Conservation (phyloP, 1,139 yeast genomes). For the Pichia sp. region DNA sequence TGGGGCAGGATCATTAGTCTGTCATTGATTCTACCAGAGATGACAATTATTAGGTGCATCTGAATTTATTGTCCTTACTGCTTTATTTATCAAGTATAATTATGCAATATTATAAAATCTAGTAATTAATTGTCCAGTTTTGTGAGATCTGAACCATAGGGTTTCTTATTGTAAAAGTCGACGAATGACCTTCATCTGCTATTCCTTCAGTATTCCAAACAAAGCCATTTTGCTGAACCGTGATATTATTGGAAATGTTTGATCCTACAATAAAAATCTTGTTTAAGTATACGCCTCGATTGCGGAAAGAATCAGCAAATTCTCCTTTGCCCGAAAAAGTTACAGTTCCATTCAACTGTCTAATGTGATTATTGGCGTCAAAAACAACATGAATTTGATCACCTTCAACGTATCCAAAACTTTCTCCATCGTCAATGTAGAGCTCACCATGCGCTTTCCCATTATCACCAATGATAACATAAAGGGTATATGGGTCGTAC, state of each 20-base stretch:
- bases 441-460: slow-evolving; percentile 45
- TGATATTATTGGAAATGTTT: neutral
- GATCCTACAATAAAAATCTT: slow-evolving; percentile 49
- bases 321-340: slow-evolving; percentile 16
- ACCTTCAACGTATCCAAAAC: slow-evolving; percentile 53
- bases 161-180: slow-evolving; percentile 37
- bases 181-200: slow-evolving; percentile 8
- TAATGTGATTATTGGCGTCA: slow-evolving; percentile 21
- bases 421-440: slow-evolving; percentile 80
- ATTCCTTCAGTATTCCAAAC: slow-evolving; percentile 32
- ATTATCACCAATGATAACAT: slow-evolving; percentile 47
- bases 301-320: slow-evolving; percentile 25
- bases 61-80: neutral
- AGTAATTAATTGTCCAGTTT: slow-evolving; percentile 39
- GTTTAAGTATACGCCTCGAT: slow-evolving; percentile 39
- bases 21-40: slow-evolving; percentile 20
- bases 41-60: neutral
- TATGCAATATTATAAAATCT: neutral
- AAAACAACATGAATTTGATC: slow-evolving; percentile 38
- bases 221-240: slow-evolving; percentile 32
- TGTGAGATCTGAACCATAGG: slow-evolving; percentile 44
- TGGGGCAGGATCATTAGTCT: slow-evolving; percentile 17
- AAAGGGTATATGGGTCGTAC: slow-evolving; percentile 75
- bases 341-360: slow-evolving; percentile 26
- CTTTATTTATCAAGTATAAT: too few species aligned